Base-by-base conservation (phyloP, 352 stramenopile species). In the Phytophthora hybrid region DNA sequence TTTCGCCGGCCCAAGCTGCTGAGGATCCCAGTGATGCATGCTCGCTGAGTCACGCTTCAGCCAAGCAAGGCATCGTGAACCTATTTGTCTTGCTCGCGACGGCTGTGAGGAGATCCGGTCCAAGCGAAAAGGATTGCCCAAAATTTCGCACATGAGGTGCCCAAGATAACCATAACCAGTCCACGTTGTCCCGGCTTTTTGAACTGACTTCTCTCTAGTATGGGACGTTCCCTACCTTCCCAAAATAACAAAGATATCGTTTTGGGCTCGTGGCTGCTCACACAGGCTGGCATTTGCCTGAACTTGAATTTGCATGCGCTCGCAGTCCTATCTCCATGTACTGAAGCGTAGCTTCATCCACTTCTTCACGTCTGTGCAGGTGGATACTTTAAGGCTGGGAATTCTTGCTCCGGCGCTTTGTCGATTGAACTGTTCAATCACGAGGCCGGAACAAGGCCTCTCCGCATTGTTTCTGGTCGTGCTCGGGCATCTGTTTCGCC, bases 231-330 rank as follows among this genome's bases (percentile, higher is more conserved):
- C 41, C 41, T 49, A 8, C 41, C 41, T 41, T 59, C 53, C 60
- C 66, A 74, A 67, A 73, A 73, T 66, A 73, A 46, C 4, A 57
- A 67, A 67, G 34, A 71, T 67, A 62, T 67, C 49, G 55, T 66
- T 68, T 67, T 67, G 66, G 57, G 66, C 16, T 66, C 39, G 31
- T 19, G 55, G 46, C 39, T 47, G 39, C 39, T 47, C 5, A 13
- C 39, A 6, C 14, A 19, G 47, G 37, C 37, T 37, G 47, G 10
- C 14, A 16, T 51, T 18, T 23, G 26, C 26, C 26, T 31, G 26
- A 31, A 31, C 26, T 51, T 18, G 59, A 10, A 19, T 19, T 32
- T 26, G 53, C 26, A 29, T 44, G 53, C 44, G 8, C 44, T 52
- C 16, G 44, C 5, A 14, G 16, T n/a, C 39, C 14, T 14, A 21